Conservation (phyloP, 164 flowering plant species). For the Magnolia sinica region DNA sequence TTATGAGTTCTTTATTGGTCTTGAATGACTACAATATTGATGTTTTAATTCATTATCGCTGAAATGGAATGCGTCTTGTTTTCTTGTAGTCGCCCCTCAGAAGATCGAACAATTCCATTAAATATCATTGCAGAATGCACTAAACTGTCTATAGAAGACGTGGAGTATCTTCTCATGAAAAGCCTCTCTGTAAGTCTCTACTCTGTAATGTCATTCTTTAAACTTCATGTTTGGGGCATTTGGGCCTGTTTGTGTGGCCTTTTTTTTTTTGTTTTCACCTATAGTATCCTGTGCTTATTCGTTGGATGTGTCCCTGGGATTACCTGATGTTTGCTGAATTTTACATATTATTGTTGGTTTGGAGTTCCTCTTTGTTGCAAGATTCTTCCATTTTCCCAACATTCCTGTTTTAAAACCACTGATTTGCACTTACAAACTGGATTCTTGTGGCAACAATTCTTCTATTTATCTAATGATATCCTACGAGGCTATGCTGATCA, state of each 20-base stretch:
- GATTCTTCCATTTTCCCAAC: no score
- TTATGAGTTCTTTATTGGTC: neutral
- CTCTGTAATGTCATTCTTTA: neutral
- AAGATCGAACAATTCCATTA: constrained; percentile 90
- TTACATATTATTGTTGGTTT: neutral
- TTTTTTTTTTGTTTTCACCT: neutral
- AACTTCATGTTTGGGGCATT: neutral
- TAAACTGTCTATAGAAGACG: constrained; percentile 81
- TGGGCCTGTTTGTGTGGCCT: neutral
- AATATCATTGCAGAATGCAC: constrained; percentile 80
- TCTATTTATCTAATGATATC: no score
- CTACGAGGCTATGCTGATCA: no score
- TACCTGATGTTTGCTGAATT: no score
- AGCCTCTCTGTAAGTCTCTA: constrained; percentile 77
- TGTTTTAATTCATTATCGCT: neutral
- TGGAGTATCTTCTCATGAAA: constrained; percentile 95
- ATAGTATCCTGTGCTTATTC: neutral
- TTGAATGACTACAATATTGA: neutral
- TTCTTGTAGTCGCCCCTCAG: constrained; percentile 76
- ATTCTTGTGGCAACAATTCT: no score
- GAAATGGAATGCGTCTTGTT: neutral
- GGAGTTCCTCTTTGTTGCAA: no score
- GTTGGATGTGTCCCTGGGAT: no score
- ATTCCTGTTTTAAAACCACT: no score
- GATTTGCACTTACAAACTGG: no score